A percentile compares a stretch with the other conserved stretches of the same genome.
Conservation (phyloP, 495 filamentous ascomycete species). For the Gamarada debralockiae region DNA sequence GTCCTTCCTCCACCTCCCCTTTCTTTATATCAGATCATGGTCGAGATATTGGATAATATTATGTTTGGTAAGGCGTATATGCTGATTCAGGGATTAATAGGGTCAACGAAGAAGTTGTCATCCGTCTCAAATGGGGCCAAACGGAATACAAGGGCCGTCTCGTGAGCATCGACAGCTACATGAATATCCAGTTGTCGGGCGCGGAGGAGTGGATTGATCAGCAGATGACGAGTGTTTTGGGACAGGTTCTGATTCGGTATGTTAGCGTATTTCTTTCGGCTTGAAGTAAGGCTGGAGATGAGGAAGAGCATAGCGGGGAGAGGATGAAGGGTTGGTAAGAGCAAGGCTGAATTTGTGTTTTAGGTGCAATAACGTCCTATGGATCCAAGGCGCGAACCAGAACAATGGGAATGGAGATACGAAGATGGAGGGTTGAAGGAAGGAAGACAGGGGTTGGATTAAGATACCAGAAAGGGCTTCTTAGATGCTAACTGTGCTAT, state of each 20-base stretch:
- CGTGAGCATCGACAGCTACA: conserved; percentile 93
- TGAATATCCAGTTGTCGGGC: conserved; percentile 90
- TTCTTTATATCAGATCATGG: not conserved
- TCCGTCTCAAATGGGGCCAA: conserved; percentile 96
- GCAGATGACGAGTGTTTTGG: conserved; percentile 76
- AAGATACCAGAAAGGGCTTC: not conserved
- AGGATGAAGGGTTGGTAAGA: not conserved
- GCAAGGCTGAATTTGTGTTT: not conserved
- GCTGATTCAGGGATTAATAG: conserved; percentile 34
- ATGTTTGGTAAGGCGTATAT: not conserved
- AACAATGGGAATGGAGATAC: conserved; percentile 50
- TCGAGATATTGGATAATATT: not conserved
- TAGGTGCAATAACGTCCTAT: conserved; percentile 95
- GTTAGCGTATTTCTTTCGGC: conserved; percentile 20
- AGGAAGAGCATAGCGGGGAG: not conserved
- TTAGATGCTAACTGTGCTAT: no score
- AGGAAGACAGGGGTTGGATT: not conserved
- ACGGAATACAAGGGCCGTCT: conserved; percentile 93
- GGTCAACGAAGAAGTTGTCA: conserved; percentile 83
- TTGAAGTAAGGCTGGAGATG: not conserved
- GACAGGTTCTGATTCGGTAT: conserved; percentile 89
- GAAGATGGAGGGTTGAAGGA: conserved; percentile 58
- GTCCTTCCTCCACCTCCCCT: conserved; percentile 14
- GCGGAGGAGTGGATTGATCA: conserved; percentile 91
- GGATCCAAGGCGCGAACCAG: conserved; percentile 70